Conservation (phyloP, 768 basidiomycete genomes). For the Pleurotus giganteus region DNA sequence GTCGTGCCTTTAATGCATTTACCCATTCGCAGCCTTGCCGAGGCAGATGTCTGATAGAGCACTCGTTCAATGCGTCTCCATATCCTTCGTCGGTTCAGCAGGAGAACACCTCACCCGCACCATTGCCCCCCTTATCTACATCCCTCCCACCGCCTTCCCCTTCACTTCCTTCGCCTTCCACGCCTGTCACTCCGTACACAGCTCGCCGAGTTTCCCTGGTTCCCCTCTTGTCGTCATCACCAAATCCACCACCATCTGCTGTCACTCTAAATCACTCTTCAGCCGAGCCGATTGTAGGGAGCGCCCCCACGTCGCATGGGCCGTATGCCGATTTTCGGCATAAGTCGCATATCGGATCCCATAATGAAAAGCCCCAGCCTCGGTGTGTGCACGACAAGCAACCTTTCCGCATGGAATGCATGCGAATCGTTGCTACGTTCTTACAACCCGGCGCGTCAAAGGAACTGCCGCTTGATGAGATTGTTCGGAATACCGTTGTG, state of each 20-base stretch:
- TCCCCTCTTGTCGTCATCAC: constrained; percentile 1
- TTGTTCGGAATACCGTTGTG: constrained; percentile 25
- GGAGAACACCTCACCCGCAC: neutral
- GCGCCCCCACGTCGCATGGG: neutral
- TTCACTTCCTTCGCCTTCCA: neutral
- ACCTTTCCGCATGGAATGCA: constrained; percentile 24
- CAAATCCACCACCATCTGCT: neutral
- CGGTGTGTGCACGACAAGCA: constrained; percentile 8
- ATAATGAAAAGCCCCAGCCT: constrained; percentile 17
- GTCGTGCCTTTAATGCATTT: neutral
- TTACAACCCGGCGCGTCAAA: constrained; percentile 26
- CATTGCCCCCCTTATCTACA: neutral
- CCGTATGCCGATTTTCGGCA: constrained; percentile 10
- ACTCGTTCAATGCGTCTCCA: neutral
- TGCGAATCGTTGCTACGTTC: constrained; percentile 29
- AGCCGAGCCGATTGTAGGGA: constrained; percentile 10
- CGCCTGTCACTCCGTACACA: constrained; percentile 7
- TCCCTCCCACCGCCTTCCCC: neutral
- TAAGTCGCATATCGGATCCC: constrained; percentile 8
- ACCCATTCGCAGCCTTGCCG: neutral
- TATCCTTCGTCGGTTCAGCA: neutral
- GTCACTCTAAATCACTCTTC: neutral
- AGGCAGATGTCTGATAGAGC: neutral
- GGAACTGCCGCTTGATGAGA: constrained; percentile 25
- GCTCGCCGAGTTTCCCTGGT: constrained; percentile 7